These are phyloP conservation scores for Fagopyrum esculentum DNA, from an alignment of 148 eudicot genomes.

Conservation along the genomic window DNA sequence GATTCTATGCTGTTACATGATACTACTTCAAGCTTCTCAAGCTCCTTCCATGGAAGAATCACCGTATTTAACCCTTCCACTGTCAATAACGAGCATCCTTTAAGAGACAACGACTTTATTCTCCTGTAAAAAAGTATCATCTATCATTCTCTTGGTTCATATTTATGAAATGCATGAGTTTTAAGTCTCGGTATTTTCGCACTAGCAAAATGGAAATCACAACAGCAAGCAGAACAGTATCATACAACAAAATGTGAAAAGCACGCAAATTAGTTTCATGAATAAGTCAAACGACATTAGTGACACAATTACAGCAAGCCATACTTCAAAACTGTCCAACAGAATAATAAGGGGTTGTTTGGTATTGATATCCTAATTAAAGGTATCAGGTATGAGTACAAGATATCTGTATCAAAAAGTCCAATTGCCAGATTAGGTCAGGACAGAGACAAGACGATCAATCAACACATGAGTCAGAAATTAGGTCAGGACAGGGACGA, in stretches of 20 bases:
- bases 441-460: no score
- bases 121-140: constrained; percentile 35
- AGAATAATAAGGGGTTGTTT: no score
- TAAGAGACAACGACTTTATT: constrained; percentile 54
- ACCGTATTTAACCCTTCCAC: constrained; percentile 67
- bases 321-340: no score
- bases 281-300: neutral
- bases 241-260: neutral
- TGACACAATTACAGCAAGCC: neutral
- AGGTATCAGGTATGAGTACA: no score
- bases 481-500: no score
- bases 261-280: neutral
- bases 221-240: neutral
- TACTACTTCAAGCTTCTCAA: constrained; percentile 58
- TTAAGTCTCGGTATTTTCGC: neutral
- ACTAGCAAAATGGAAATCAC: neutral
- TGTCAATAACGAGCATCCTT: constrained; percentile 88
- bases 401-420: no score
- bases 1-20: constrained; percentile 85
- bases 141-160: constrained; percentile 5
- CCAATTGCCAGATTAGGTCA: no score
- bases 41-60: constrained; percentile 72
- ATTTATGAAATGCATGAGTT: neutral
- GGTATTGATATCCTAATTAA: no score
- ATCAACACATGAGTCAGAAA: no score